These are phyloP conservation scores for Eudorina sp. DNA, from an alignment of 139 green algal genomes.

Conservation along the genomic window DNA sequence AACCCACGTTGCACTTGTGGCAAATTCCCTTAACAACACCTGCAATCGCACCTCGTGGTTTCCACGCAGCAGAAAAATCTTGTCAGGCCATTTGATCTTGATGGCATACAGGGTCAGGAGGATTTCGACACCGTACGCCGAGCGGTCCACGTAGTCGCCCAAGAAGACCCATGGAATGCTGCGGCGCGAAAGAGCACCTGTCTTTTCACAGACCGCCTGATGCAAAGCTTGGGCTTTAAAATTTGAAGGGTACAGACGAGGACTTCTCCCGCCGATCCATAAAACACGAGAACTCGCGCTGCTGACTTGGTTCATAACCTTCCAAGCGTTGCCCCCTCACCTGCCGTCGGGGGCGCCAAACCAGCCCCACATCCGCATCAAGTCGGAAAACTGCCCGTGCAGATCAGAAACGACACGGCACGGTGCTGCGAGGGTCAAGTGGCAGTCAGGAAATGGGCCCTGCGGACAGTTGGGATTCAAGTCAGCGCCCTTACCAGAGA, in stretches of 20 bases:
- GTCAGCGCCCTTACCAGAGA: background rate
- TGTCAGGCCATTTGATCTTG: conserved; percentile 24
- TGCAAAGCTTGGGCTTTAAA: too few species aligned
- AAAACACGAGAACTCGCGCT: too few species aligned
- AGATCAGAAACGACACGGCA: conserved; percentile 17
- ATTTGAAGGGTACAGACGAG: too few species aligned
- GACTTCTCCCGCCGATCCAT: too few species aligned
- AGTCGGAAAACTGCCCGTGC: conserved; percentile 17
- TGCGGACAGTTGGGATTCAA: too few species aligned
- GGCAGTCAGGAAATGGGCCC: too few species aligned
- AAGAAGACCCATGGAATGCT: conserved; percentile 43
- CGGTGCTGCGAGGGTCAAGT: background rate
- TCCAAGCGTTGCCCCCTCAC: background rate
- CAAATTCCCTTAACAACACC: too few species aligned
- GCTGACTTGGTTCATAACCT: too few species aligned
- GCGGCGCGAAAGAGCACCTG: background rate
- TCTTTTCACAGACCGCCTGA: too few species aligned
- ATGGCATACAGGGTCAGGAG: conserved; percentile 11
- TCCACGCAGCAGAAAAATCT: conserved; percentile 25
- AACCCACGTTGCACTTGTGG: too few species aligned
- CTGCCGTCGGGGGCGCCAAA: background rate
- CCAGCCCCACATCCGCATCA: conserved; percentile 26
- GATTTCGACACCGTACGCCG: background rate
- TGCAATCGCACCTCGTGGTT: conserved; percentile 34
- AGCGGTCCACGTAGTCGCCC: conserved; percentile 35